A percentile compares a stretch with the other conserved stretches of the same genome.
Conservation (phyloP, 441 rosid genomes). For the Sinapis alba region DNA sequence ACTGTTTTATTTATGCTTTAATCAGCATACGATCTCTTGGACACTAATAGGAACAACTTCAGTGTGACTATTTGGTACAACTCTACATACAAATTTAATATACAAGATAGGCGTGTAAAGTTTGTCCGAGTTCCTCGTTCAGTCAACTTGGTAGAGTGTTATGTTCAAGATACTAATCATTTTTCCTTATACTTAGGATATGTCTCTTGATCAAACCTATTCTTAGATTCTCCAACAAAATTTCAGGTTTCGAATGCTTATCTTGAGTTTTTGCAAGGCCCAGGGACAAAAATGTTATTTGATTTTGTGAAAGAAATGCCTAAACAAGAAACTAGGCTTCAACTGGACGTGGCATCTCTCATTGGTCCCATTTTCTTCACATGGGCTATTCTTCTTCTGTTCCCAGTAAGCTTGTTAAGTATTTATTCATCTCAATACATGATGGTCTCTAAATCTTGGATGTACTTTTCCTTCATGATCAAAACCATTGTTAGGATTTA, state of each 20-base stretch:
- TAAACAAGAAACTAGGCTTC: slow-evolving; percentile 48
- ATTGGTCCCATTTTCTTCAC: slow-evolving; percentile 88
- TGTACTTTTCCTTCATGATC: not conserved
- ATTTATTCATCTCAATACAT: not conserved
- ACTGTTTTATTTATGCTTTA: slow-evolving; percentile 40
- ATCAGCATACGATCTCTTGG: slow-evolving; percentile 76
- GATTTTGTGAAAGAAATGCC: slow-evolving; percentile 95
- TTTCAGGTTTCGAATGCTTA: slow-evolving; percentile 82
- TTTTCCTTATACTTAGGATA: not conserved
- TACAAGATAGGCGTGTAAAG: slow-evolving; percentile 18
- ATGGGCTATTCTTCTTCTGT: slow-evolving; percentile 42
- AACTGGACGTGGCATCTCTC: slow-evolving; percentile 74
- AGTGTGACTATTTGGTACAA: slow-evolving; percentile 86
- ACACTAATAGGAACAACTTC: slow-evolving; percentile 59
- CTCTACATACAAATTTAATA: slow-evolving; percentile 53
- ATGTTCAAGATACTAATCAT: slow-evolving; percentile 6
- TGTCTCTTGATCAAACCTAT: not conserved
- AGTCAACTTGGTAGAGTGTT: slow-evolving; percentile 51
- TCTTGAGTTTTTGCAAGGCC: slow-evolving; percentile 66
- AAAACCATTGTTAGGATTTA: not conserved
- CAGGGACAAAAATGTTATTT: slow-evolving; percentile 61
- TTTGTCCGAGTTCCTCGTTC: slow-evolving; percentile 75
- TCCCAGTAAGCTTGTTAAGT: slow-evolving; percentile 73
- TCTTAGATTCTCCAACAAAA: not conserved
- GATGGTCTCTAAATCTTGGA: not conserved